Base-by-base conservation (phyloP, 2,329 filamentous ascomycete genomes). In the Rhynchosporium graminicola region DNA sequence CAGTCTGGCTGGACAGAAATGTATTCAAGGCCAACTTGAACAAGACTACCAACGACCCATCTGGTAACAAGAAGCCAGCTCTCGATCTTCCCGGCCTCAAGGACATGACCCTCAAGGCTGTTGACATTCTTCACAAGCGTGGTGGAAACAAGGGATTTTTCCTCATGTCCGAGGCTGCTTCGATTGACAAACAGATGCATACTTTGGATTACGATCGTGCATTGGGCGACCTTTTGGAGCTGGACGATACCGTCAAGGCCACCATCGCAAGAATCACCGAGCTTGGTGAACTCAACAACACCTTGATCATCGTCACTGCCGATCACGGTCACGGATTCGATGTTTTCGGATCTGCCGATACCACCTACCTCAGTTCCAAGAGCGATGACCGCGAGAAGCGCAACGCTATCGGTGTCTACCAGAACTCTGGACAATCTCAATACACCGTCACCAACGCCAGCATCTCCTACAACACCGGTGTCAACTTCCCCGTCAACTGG, bases 151-250 rank as follows among this genome's bases (percentile, higher is more conserved):
- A 90, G 63, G 91, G 91, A 5, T 96, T 89, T 83, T 92, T 95
- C 81, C 82, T 96, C 72, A 95, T 96, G 91, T 87, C 87, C 12
- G 91, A 96, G 76, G 91, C 88, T 31, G 91, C 91, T 15, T 91
- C 87, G 1, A 90, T 96, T 69, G 91, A 95, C 78, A 96, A 96
- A 82, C 88, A 91, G 82, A 95, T 96, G 91, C 91, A 96, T 78
- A 75, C 80, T 2, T 83, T 95, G 26, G 91, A 95, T 78, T 95
- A 95, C 74, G 90, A 95, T 77, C 89, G 91, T 59, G 89, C 91
- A 0, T 85, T 96, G 0, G 91, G 89, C 60, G 91, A 96, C 70
- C 85, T 96, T 0, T 84, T 96, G 46, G 91, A 96, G 78, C 83
- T 96, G 40, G 91, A 96, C 72, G 90, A 96, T 76, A 92, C 91